Percentiles rank a stretch among this genome's conserved stretches.
phyloP scores from a whole-genome alignment of 768 basidiomycete species.

The Tylopilus sp. region DNA sequence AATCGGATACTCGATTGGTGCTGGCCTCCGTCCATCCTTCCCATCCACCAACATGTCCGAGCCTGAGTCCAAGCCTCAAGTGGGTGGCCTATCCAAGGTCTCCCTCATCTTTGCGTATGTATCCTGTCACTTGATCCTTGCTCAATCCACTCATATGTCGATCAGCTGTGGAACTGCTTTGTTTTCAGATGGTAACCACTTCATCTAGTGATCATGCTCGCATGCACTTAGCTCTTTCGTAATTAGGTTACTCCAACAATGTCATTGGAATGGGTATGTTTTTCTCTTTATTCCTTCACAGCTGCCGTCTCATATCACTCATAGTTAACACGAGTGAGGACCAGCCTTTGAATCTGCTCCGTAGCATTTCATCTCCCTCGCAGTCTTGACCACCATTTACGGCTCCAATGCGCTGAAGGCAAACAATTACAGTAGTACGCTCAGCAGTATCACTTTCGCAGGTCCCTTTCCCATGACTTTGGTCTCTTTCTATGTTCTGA shows the following conservation, averaged over 20 bases:
- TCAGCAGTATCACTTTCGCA: slow-evolving; percentile 74
- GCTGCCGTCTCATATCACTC: not conserved
- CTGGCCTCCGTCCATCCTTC: not conserved
- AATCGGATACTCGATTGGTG: not conserved
- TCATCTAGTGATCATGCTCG: not conserved
- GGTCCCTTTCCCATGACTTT: slow-evolving; percentile 76
- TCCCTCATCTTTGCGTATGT: slow-evolving; percentile 84
- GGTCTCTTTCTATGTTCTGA: slow-evolving; percentile 55
- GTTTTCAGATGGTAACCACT: slow-evolving; percentile 71
- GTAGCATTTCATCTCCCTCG: slow-evolving; percentile 2
- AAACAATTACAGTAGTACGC: slow-evolving; percentile 57
- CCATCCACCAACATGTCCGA: slow-evolving; percentile 17
- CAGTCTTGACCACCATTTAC: slow-evolving; percentile 73
- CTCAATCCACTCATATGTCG: slow-evolving; percentile 1
- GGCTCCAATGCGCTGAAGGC: slow-evolving; percentile 46
- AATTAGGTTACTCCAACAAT: slow-evolving; percentile 73
- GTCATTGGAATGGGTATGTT: slow-evolving; percentile 72
- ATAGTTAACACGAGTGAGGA: slow-evolving; percentile 66
- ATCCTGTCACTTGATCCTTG: slow-evolving; percentile 6
- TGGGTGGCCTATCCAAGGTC: slow-evolving; percentile 44
- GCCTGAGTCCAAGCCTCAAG: slow-evolving; percentile 8
- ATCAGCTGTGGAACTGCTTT: slow-evolving; percentile 80
- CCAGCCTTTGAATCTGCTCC: not conserved
- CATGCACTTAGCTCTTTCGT: slow-evolving; percentile 2
- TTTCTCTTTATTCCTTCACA: not conserved